phyloP scores from a whole-genome alignment of 1,284 basidiomycete genomes.

The Pterula multifida region DNA sequence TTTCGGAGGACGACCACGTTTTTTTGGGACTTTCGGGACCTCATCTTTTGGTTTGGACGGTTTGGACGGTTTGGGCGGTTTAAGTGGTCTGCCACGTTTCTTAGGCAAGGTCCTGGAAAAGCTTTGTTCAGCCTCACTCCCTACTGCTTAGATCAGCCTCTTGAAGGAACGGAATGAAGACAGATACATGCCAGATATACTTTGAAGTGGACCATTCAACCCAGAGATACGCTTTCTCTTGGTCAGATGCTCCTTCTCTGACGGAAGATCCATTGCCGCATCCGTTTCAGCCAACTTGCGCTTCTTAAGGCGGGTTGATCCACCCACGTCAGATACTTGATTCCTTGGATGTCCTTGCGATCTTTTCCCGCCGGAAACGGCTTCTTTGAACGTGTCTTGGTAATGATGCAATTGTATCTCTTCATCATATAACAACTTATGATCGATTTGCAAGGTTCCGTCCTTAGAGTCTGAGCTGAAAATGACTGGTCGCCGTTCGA shows the following conservation, averaged over 20 bases:
- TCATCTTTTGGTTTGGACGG: slow-evolving; percentile 6
- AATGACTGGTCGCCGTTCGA: slow-evolving; percentile 34
- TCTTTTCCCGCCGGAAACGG: slow-evolving; percentile 1
- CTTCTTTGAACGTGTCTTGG: slow-evolving; percentile 35
- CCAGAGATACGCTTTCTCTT: too few species aligned
- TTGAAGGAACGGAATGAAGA: too few species aligned
- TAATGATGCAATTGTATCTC: slow-evolving; percentile 27
- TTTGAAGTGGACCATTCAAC: too few species aligned
- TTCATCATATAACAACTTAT: slow-evolving; percentile 41
- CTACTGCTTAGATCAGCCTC: too few species aligned
- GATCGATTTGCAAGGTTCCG: slow-evolving; percentile 33
- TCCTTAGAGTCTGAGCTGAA: slow-evolving; percentile 35
- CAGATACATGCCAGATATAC: too few species aligned
- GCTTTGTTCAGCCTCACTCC: not conserved
- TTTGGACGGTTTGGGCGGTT: slow-evolving; percentile 15
- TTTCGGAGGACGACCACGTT: slow-evolving; percentile 25
- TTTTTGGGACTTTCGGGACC: slow-evolving; percentile 15
- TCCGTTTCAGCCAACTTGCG: slow-evolving; percentile 9
- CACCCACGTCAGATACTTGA: slow-evolving; percentile 5
- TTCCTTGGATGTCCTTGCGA: slow-evolving; percentile 27
- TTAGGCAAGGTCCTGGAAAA: slow-evolving; percentile 7
- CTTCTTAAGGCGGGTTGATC: not conserved
- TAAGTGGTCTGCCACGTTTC: slow-evolving; percentile 24
- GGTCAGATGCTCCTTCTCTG: too few species aligned
- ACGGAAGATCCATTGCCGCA: not conserved